These are phyloP conservation scores for Setomelanomma holmii DNA, from an alignment of 2,329 filamentous ascomycete species.

Conservation along the genomic window DNA sequence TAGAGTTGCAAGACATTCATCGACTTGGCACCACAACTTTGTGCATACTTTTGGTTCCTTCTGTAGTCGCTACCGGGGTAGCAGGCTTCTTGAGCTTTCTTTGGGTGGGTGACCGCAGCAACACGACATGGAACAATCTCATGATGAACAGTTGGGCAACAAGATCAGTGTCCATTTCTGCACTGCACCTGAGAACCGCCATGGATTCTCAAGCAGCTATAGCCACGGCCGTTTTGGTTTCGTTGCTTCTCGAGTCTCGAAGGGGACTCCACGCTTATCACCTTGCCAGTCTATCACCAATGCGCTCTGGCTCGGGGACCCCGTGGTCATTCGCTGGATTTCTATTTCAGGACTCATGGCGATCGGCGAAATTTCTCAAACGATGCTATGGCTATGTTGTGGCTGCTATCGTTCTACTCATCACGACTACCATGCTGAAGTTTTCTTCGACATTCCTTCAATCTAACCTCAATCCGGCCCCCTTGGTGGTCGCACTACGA, in stretches of 20 bases:
- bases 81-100: background rate
- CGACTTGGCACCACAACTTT: no score
- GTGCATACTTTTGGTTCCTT: no score
- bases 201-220: background rate
- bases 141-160: background rate
- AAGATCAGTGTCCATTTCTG: background rate
- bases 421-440: background rate
- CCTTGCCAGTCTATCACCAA: background rate
- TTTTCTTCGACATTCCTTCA: background rate
- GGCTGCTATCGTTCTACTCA: background rate
- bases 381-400: background rate
- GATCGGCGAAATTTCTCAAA: background rate
- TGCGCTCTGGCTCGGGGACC: background rate
- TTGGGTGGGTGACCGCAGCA: background rate
- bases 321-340: background rate
- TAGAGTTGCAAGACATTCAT: no score
- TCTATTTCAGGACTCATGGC: background rate
- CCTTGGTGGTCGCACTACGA: background rate
- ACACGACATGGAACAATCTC: background rate
- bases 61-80: no score
- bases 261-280: background rate
- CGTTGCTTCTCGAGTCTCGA: background rate
- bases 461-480: background rate
- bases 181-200: background rate
- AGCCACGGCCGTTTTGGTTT: background rate